A percentile compares a stretch with the other conserved stretches of the same genome.
phyloP scores from a whole-genome alignment of 192 early-diverging fungal genomes.

The Dissophora ornata region DNA sequence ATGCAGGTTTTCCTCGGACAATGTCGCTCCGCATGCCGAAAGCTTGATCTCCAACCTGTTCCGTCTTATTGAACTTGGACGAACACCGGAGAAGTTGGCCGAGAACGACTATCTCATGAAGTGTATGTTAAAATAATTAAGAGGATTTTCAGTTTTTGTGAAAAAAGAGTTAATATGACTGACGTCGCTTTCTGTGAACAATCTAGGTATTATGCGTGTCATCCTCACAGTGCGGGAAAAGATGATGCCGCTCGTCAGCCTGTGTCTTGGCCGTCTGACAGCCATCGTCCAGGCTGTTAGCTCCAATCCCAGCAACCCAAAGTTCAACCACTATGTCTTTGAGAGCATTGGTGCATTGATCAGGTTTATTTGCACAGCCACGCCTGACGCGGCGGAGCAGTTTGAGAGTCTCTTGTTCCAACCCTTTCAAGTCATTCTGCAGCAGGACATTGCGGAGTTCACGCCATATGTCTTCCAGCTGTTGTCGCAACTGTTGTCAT shows the following conservation, averaged over 20 bases:
- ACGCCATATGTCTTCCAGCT: constrained; percentile 98
- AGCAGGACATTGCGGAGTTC: constrained; percentile 87
- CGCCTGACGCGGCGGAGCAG: constrained; percentile 72
- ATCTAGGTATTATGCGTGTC: constrained; percentile 83
- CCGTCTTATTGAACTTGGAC: constrained; percentile 76
- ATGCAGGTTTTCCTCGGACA: constrained; percentile 70
- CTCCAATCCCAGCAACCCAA: constrained; percentile 97
- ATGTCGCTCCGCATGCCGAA: constrained; percentile 77
- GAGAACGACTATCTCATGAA: constrained; percentile 99
- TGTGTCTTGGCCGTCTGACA: constrained; percentile 80
- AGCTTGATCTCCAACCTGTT: constrained; percentile 80
- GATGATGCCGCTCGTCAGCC: constrained; percentile 75
- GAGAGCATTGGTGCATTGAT: constrained; percentile 92
- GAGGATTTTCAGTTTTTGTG: neutral
- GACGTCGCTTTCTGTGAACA: no score
- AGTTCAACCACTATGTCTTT: constrained; percentile 97
- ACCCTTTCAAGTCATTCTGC: constrained; percentile 90
- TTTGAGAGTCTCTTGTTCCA: constrained; percentile 91
- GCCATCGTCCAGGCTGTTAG: constrained; percentile 84
- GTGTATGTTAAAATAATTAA: constrained; percentile 59
- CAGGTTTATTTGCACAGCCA: constrained; percentile 82
- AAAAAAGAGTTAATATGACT: neutral
- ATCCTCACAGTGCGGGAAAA: constrained; percentile 81
- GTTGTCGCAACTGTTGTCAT: constrained; percentile 86
- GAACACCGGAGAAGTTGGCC: constrained; percentile 91